A percentile compares a stretch with the other conserved stretches of the same genome.
These are phyloP conservation scores for Lepidopterella palustris DNA, from an alignment of 495 filamentous ascomycete species.

Conservation along the genomic window DNA sequence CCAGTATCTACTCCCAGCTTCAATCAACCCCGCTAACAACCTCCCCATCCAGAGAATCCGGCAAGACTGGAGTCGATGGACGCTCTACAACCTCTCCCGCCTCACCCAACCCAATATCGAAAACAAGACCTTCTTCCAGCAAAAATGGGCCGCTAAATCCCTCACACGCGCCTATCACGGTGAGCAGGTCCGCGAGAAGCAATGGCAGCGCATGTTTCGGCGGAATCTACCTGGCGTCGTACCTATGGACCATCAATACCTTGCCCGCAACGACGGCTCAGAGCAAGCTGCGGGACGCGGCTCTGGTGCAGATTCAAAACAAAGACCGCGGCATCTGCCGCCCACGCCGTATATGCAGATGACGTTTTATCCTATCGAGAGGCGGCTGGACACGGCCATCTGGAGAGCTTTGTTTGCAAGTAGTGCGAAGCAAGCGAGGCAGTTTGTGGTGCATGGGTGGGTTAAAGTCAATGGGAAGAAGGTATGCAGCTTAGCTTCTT, in stretches of 20 bases:
- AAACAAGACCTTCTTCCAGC: conserved; percentile 79
- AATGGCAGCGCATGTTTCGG: conserved; percentile 90
- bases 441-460: conserved; percentile 85
- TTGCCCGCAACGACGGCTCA: conserved; percentile 75
- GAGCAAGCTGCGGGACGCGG: conserved; percentile 75
- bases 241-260: conserved; percentile 69
- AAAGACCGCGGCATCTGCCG: conserved; percentile 17
- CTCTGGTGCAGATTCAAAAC: conserved; percentile 47
- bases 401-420: conserved; percentile 91
- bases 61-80: conserved; percentile 97
- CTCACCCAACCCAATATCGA: conserved; percentile 33
- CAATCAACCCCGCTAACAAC: conserved; percentile 22
- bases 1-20: conserved; percentile 1
- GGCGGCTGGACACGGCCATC: conserved; percentile 84
- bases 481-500: too few species aligned
- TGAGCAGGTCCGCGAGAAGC: conserved; percentile 80
- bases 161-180: conserved; percentile 81
- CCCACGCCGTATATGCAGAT: conserved; percentile 83
- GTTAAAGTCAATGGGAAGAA: conserved; percentile 96
- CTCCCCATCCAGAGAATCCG: conserved; percentile 64
- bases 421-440: conserved; percentile 87
- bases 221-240: conserved; percentile 69
- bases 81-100: conserved; percentile 76
- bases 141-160: conserved; percentile 91
- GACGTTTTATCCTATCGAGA: conserved; percentile 84